These are phyloP conservation scores for Hygrocybe punicea DNA, from an alignment of 768 basidiomycete genomes.

Conservation along the genomic window DNA sequence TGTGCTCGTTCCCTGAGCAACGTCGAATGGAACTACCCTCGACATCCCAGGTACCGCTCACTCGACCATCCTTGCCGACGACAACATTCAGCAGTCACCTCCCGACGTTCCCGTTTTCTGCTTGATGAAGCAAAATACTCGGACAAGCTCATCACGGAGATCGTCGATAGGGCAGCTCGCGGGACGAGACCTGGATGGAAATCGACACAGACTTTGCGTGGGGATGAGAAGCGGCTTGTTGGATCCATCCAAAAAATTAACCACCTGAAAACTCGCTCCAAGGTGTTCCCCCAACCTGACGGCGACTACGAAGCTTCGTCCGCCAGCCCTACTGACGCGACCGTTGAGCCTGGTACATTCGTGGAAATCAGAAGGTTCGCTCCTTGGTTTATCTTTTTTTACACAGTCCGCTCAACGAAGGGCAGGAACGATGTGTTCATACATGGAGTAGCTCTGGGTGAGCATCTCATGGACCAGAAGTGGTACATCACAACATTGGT, in stretches of 20 bases:
- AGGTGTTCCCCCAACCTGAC: neutral
- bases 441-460: constrained; percentile 39
- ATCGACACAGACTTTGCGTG: constrained; percentile 34
- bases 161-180: constrained; percentile 34
- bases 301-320: constrained; percentile 18
- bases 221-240: constrained; percentile 39
- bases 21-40: neutral
- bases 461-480: constrained; percentile 19
- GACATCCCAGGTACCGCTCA: neutral
- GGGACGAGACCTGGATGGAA: constrained; percentile 35
- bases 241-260: constrained; percentile 14
- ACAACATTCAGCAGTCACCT: neutral
- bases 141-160: constrained; percentile 24
- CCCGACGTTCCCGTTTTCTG: neutral
- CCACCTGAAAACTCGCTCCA: neutral
- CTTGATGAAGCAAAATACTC: neutral
- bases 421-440: constrained; percentile 31
- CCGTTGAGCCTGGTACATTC: constrained; percentile 45
- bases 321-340: constrained; percentile 8
- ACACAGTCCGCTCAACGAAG: neutral
- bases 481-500: constrained; percentile 23
- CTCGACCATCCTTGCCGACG: neutral
- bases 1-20: neutral
- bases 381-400: constrained; percentile 2
- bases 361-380: constrained; percentile 52